Evolutionary conservation across 768 basidiomycete genomes (phyloP).

Genomic region (Psilocybe sp.): DNA sequence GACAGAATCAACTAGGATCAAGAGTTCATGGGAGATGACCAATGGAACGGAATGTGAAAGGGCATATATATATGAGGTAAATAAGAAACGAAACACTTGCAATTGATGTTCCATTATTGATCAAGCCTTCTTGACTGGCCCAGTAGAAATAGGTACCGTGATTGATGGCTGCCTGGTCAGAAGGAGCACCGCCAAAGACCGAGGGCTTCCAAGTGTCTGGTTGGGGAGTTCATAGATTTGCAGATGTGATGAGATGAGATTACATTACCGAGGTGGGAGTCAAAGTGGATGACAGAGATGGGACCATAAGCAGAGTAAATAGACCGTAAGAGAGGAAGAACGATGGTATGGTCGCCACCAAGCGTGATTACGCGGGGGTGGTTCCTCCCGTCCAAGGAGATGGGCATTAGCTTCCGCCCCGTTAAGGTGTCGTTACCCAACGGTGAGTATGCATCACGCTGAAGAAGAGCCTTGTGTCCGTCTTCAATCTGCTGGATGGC

Average conservation of each 20-base stretch:
- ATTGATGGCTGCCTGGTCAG: conserved; percentile 71
- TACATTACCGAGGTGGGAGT: conserved; percentile 59
- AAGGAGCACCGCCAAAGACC: conserved; percentile 73
- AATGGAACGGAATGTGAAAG: conserved; percentile 15
- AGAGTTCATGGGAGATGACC: conserved; percentile 30
- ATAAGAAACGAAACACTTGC: conserved; percentile 51
- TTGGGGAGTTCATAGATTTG: background rate
- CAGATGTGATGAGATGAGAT: background rate
- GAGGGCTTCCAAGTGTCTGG: conserved; percentile 73
- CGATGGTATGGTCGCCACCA: conserved; percentile 89
- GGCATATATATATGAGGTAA: conserved; percentile 16
- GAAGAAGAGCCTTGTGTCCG: conserved; percentile 69
- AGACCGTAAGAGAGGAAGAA: conserved; percentile 57
- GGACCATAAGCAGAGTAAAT: conserved; percentile 76
- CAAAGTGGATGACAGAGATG: conserved; percentile 84
- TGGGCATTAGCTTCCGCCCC: conserved; percentile 52
- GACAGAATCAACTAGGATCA: conserved; percentile 71
- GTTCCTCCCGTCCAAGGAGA: conserved; percentile 66
- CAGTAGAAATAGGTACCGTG: conserved; percentile 92
- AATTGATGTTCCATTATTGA: conserved; percentile 76
- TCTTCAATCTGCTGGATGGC: conserved; percentile 75
- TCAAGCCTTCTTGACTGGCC: conserved; percentile 80
- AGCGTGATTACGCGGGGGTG: conserved; percentile 82
- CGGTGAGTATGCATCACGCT: conserved; percentile 58
- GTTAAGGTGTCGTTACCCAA: conserved; percentile 62